Percentiles rank a stretch among this genome's conserved stretches.
These are phyloP conservation scores for Mallotus repandus DNA, from an alignment of 441 rosid species.

Conservation along the genomic window DNA sequence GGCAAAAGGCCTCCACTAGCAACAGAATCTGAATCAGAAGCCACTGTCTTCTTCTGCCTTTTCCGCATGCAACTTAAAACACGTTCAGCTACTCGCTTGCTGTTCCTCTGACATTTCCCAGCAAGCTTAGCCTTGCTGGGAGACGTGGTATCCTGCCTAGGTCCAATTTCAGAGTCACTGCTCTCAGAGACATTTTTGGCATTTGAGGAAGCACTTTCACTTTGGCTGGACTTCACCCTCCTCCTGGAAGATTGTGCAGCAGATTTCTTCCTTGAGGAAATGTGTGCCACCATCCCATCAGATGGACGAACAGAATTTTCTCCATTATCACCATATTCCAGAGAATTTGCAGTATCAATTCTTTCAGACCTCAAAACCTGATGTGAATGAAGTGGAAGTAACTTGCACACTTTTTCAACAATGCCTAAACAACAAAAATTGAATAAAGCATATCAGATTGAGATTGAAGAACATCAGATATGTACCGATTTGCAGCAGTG, in stretches of 20 bases:
- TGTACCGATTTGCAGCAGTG: slow-evolving; percentile 74
- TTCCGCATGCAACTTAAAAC: slow-evolving; percentile 72
- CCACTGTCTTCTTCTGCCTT: slow-evolving; percentile 72
- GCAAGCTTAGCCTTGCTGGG: slow-evolving; percentile 58
- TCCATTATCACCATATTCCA: slow-evolving; percentile 42
- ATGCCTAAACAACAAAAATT: slow-evolving; percentile 13
- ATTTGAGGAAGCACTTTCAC: slow-evolving; percentile 95
- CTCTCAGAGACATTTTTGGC: slow-evolving; percentile 68
- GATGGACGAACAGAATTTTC: slow-evolving; percentile 53
- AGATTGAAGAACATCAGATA: slow-evolving; percentile 16
- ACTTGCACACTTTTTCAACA: slow-evolving; percentile 20
- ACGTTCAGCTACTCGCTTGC: slow-evolving; percentile 88
- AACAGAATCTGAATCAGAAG: slow-evolving; percentile 73
- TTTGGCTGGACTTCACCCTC: slow-evolving; percentile 61
- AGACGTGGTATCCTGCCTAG: slow-evolving; percentile 51
- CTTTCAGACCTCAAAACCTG: slow-evolving; percentile 68
- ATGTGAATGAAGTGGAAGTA: slow-evolving; percentile 23
- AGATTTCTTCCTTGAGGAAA: slow-evolving; percentile 50
- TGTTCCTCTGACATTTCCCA: slow-evolving; percentile 76
- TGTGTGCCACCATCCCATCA: slow-evolving; percentile 45
- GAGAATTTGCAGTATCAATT: slow-evolving; percentile 31
- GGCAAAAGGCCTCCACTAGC: slow-evolving; percentile 58
- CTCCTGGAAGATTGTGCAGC: slow-evolving; percentile 47
- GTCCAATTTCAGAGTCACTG: slow-evolving; percentile 88
- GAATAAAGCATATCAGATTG: slow-evolving; percentile 15